Conservation (phyloP, 768 basidiomycete species). For the Lactarius vividus region DNA sequence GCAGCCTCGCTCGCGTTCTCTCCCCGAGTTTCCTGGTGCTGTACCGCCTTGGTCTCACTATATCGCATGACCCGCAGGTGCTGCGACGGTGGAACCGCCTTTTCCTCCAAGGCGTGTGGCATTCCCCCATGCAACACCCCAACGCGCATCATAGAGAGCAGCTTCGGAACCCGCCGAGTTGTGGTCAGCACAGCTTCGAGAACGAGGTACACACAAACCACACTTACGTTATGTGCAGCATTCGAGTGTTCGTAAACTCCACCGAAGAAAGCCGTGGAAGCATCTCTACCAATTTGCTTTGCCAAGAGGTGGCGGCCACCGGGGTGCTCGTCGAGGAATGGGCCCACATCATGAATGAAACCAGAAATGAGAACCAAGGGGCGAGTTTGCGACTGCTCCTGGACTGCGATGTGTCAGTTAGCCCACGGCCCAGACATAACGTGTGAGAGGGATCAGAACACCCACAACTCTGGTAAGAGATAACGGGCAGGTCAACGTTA, state of each 20-base stretch:
- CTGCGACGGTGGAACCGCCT: slow-evolving; percentile 46
- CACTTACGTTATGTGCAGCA: slow-evolving; percentile 74
- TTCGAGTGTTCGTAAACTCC: slow-evolving; percentile 87
- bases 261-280: slow-evolving; percentile 90
- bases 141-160: slow-evolving; percentile 61
- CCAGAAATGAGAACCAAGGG: slow-evolving; percentile 84
- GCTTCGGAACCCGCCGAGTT: slow-evolving; percentile 28
- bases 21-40: slow-evolving; percentile 32
- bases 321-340: slow-evolving; percentile 89
- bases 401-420: slow-evolving; percentile 45
- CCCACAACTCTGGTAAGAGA: slow-evolving; percentile 84
- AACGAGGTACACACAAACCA: background rate
- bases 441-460: slow-evolving; percentile 23
- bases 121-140: slow-evolving; percentile 52
- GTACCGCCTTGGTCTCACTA: slow-evolving; percentile 33
- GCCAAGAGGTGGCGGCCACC: slow-evolving; percentile 81
- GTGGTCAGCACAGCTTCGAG: slow-evolving; percentile 3
- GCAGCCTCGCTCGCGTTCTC: slow-evolving; percentile 31
- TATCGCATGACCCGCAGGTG: slow-evolving; percentile 41
- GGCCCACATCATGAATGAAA: slow-evolving; percentile 86
- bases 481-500: slow-evolving; percentile 70
- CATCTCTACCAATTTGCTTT: slow-evolving; percentile 85
- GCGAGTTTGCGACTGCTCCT: slow-evolving; percentile 71
- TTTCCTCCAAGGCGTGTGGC: slow-evolving; percentile 48
- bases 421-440: background rate